Evolutionary conservation across 2,329 filamentous ascomycete genomes (phyloP), one percentile per base, ranked within the genome.

Genomic region (Gnomoniopsis smithogilvyi): DNA sequence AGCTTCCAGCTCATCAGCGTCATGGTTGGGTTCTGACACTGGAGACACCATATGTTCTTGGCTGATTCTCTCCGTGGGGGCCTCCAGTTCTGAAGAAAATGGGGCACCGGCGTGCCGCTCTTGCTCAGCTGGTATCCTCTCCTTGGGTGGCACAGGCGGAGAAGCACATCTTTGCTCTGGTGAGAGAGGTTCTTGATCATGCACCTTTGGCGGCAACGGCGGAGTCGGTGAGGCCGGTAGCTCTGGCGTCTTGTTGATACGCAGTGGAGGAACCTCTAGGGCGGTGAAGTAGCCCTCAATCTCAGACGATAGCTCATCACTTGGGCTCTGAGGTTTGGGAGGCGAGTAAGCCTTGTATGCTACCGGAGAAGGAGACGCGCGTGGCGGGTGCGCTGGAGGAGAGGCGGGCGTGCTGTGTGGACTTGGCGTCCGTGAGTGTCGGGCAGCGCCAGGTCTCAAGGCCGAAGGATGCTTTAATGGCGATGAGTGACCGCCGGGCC

Each of bases 261-360:
- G 38, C 3, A 62, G 56, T 4, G 60, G 60, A 4, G 58, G 48
- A 15, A 62, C 58, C 22, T 59, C 43, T 7, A 62, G 56, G 6
- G 52, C 53, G 12, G 56, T 59, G 24, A 62, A 62, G 56, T 47
- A 62, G 1, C 50, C 49, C 45, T 59, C 56, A 8, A 62, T 62
- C 33, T 62, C 60, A 2, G 34, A 49, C 4, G 60, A 58, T 12
- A 62, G 47, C 24, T 56, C 52, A 2, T 58, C 60, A 7, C 49
- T 58, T 4, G 60, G 57, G 7, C 54, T 54, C 36, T 59, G 56
- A n/a, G 34, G 26, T 34, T 21, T 51, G 46, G 60, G 43, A 2
- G 60, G 60, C 17, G 56, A 59, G 15, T 62, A 62, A n/a, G 60
- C 60, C 38, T 53, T 62, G 50, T 62, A 62, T 33, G 57, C 14